These are phyloP conservation scores for Solanum chilense DNA, from an alignment of 257 asterid species.

Conservation along the genomic window DNA sequence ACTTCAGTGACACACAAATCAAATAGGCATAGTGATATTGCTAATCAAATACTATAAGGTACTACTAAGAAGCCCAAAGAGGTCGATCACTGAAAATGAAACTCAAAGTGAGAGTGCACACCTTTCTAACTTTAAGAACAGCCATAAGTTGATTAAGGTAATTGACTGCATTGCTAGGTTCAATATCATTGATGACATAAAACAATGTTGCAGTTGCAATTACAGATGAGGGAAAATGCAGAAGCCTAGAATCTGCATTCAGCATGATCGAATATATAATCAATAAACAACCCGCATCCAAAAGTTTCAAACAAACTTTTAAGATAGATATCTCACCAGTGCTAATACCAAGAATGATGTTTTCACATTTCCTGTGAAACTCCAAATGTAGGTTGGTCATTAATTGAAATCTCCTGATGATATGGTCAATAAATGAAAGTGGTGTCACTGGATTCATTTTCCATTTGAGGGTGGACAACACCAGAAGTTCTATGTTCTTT, in stretches of 20 bases:
- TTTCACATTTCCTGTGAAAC: constrained; percentile 42
- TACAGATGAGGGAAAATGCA: constrained; percentile 25
- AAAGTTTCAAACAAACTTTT: not conserved
- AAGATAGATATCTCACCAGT: constrained; percentile 36
- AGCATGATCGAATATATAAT: not conserved
- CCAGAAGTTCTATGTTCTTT: not conserved
- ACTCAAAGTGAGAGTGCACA: not conserved
- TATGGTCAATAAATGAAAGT: constrained; percentile 65
- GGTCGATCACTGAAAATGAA: not conserved
- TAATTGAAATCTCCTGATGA: constrained; percentile 53
- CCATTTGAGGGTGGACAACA: constrained; percentile 22
- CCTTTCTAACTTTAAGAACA: constrained; percentile 20
- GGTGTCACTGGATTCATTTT: constrained; percentile 83
- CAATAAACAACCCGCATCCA: not conserved
- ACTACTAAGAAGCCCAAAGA: not conserved
- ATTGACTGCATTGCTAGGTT: constrained; percentile 15
- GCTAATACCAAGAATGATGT: constrained; percentile 38
- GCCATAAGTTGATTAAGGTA: constrained; percentile 11
- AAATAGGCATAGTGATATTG: not conserved
- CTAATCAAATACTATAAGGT: not conserved
- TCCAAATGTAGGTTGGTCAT: constrained; percentile 36
- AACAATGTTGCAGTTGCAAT: constrained; percentile 44
- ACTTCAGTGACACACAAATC: not conserved
- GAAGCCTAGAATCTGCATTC: not conserved
- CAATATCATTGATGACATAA: constrained; percentile 28